These are phyloP conservation scores for Ceratobasidium sp. DNA, from an alignment of 1,284 basidiomycete species.

Conservation along the genomic window DNA sequence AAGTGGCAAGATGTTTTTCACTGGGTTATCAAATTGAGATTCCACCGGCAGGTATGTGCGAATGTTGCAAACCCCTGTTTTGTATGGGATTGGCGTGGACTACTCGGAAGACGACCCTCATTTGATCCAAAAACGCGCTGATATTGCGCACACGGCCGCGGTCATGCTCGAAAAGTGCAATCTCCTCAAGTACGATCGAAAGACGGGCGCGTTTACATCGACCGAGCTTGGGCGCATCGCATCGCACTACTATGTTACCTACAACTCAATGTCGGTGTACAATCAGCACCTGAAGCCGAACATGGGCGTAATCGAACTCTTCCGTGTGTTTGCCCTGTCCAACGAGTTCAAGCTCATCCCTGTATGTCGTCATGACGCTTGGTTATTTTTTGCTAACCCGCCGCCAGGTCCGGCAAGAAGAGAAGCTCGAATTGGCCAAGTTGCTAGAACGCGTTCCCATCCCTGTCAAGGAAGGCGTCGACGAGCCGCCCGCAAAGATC, in stretches of 20 bases:
- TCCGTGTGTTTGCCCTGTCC: slow-evolving; percentile 94
- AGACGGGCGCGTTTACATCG: slow-evolving; percentile 86
- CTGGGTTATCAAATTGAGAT: slow-evolving; percentile 6
- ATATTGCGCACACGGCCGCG: slow-evolving; percentile 94
- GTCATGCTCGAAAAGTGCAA: slow-evolving; percentile 93
- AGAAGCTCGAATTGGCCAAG: slow-evolving; percentile 92
- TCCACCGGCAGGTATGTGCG: slow-evolving; percentile 77
- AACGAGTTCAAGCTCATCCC: slow-evolving; percentile 98
- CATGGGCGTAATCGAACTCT: slow-evolving; percentile 89
- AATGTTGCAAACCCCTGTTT: slow-evolving; percentile 87
- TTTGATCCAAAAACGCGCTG: slow-evolving; percentile 92
- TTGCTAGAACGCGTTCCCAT: slow-evolving; percentile 95
- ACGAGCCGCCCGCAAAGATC: slow-evolving; percentile 96
- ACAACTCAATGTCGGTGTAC: slow-evolving; percentile 96
- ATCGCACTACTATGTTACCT: slow-evolving; percentile 95
- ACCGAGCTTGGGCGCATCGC: slow-evolving; percentile 95
- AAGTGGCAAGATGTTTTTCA: slow-evolving; percentile 49
- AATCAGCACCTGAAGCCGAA: slow-evolving; percentile 92
- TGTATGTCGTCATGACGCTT: slow-evolving; percentile 54
- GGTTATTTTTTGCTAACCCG: slow-evolving; percentile 1
- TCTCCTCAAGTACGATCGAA: slow-evolving; percentile 91
- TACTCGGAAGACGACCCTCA: slow-evolving; percentile 87
- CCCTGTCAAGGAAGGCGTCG: slow-evolving; percentile 95
- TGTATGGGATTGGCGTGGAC: slow-evolving; percentile 91
- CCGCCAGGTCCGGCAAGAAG: slow-evolving; percentile 65